These are phyloP conservation scores for Candida silvatica DNA, from an alignment of 805 yeast genomes.

Conservation along the genomic window DNA sequence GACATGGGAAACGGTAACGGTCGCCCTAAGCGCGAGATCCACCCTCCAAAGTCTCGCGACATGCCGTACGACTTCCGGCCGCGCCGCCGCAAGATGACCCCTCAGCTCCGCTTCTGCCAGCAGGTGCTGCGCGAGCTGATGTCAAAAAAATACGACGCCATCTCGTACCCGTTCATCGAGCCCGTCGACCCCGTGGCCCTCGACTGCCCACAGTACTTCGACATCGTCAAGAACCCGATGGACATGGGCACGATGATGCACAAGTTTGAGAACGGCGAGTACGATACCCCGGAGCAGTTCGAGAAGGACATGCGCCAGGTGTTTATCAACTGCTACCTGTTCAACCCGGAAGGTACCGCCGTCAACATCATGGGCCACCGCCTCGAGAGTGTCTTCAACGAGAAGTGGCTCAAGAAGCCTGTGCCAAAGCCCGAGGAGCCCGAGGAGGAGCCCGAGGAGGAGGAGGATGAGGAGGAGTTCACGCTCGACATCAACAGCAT, in stretches of 20 bases:
- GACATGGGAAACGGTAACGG: slow-evolving; percentile 61
- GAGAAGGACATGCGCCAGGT: slow-evolving; percentile 76
- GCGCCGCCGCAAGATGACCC: slow-evolving; percentile 81
- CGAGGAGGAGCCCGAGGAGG: slow-evolving; percentile 27
- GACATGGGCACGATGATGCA: slow-evolving; percentile 80
- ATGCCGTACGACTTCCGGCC: slow-evolving; percentile 88
- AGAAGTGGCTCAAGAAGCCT: slow-evolving; percentile 84
- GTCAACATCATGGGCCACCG: slow-evolving; percentile 94
- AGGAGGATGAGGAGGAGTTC: slow-evolving; percentile 33
- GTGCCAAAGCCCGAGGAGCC: slow-evolving; percentile 41
- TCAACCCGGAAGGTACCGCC: slow-evolving; percentile 96
- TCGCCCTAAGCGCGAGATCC: slow-evolving; percentile 91
- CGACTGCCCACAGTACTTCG: slow-evolving; percentile 84
- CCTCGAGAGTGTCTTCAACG: slow-evolving; percentile 76
- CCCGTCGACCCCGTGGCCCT: slow-evolving; percentile 96
- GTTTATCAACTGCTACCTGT: slow-evolving; percentile 80
- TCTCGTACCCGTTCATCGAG: slow-evolving; percentile 81
- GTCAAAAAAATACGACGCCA: slow-evolving; percentile 75
- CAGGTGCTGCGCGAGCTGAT: slow-evolving; percentile 74
- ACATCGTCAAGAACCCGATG: slow-evolving; percentile 88
- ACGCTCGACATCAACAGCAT: slow-evolving; percentile 56
- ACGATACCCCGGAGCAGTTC: slow-evolving; percentile 82
- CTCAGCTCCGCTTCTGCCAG: slow-evolving; percentile 81
- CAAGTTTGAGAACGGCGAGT: slow-evolving; percentile 78
- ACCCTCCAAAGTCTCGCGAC: slow-evolving; percentile 93